Base-by-base conservation (phyloP, 768 basidiomycete species). In the Podaxis sp. region DNA sequence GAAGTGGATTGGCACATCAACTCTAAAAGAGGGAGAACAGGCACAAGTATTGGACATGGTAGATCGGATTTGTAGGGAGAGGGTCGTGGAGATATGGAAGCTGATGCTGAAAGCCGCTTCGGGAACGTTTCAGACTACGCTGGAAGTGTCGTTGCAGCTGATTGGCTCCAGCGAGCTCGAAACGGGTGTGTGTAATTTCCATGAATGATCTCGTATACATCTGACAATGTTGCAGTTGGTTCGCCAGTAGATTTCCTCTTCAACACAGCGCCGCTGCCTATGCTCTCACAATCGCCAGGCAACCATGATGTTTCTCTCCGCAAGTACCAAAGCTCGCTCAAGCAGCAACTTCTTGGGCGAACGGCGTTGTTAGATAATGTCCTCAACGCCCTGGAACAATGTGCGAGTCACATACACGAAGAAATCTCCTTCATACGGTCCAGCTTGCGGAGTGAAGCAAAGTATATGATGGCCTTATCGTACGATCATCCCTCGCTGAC, bases 341-440 rank as follows among this genome's bases (percentile, higher is more conserved):
- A 80, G 59, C 82, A 81, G 49, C 89, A 89, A 64, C 75, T 93
- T n/a, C 66, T 80, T 22, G 85, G 87, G 19, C 84, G 91, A 41
- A 88, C 89, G 11, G 77, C 84, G 0, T 72, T 85, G 47, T 73
- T 93, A 27, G 80, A 91, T 61, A 75, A 79, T 22, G 79, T 89
- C 12, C 70, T 94, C 63, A 73, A 71, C 7, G 78, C 75, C 2
- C 74, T 93, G 11, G 92, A 94, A 65, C 78, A 75, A 36, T 83
- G 84, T 66, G 86, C 88, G 13, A 69, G 76, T 49, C 74, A 77
- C 12, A 75, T 93, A 50, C 84, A 86, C 62, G 75, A 80, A 19
- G 91, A 94, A 70, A 74, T 92, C 40, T 66, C 73, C 2, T 75
- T 74, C 57, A 74, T 82, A 13, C 79, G 82, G 55, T 71, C 72